A percentile compares a stretch with the other conserved stretches of the same genome.
These are phyloP conservation scores for Aureobasidium subglaciale DNA, from an alignment of 2,329 filamentous ascomycete genomes.

Conservation along the genomic window DNA sequence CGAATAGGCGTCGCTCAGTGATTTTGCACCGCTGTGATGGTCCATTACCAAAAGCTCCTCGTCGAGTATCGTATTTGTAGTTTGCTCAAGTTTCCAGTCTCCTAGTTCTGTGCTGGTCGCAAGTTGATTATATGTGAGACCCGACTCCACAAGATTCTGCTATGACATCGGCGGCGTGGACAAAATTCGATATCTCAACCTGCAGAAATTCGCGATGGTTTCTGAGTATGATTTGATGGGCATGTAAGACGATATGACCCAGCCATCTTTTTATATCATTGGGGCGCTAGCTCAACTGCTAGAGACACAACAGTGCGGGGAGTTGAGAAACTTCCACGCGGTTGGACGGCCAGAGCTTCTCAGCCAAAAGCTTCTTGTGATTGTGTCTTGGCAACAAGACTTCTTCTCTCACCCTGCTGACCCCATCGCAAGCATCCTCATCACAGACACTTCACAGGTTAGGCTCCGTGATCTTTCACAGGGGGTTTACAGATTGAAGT, in stretches of 20 bases:
- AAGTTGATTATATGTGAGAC: not conserved
- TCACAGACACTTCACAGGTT: too few species aligned
- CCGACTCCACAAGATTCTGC: not conserved
- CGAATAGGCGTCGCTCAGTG: conserved; percentile 34
- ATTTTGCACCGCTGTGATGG: conserved; percentile 1
- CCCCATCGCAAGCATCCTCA: too few species aligned
- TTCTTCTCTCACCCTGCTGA: not conserved
- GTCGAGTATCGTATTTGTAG: not conserved
- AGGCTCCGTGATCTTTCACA: too few species aligned
- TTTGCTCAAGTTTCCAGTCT: not conserved
- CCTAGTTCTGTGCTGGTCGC: not conserved
- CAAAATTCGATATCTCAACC: not conserved
- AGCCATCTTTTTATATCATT: conserved; percentile 12
- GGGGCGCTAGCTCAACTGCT: conserved; percentile 9
- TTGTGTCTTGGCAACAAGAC: not conserved
- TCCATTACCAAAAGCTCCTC: not conserved
- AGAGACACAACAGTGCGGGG: not conserved
- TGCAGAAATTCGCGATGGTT: not conserved
- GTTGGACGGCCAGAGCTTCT: not conserved
- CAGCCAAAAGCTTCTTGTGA: conserved; percentile 2
- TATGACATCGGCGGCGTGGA: conserved; percentile 12
- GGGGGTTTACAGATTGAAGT: too few species aligned
- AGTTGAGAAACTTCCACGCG: not conserved
- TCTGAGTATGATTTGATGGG: not conserved
- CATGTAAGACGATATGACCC: not conserved